These are phyloP conservation scores for Chlorella sorokiniana DNA, from an alignment of 139 green algal genomes.

Conservation along the genomic window DNA sequence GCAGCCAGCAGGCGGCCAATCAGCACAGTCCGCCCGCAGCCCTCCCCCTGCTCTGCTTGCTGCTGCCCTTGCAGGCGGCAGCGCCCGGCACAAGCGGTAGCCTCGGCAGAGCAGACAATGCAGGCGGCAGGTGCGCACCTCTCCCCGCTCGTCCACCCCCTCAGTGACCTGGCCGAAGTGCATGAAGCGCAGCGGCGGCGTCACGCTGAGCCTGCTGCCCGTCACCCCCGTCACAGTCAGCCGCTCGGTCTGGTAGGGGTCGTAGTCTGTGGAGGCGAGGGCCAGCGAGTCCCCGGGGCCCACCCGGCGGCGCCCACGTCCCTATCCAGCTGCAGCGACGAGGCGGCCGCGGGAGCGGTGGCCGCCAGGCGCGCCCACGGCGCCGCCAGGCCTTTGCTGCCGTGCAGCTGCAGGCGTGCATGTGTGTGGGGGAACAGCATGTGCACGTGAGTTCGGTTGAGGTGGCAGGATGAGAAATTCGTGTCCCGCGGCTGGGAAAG, in stretches of 20 bases:
- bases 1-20: too few relatives aligned
- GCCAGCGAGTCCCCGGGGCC: not conserved
- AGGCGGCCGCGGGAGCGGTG: not conserved
- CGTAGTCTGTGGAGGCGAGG: not conserved
- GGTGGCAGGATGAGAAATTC: too few relatives aligned
- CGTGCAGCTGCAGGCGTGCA: conserved; percentile 8
- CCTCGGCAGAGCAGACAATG: too few relatives aligned
- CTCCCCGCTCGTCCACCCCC: not conserved
- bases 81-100: too few relatives aligned
- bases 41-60: too few relatives aligned
- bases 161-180: conserved; percentile 3
- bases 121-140: too few relatives aligned
- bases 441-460: too few relatives aligned
- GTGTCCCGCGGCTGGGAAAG: too few relatives aligned
- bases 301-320: not conserved
- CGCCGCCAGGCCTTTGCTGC: not conserved
- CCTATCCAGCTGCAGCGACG: not conserved
- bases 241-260: conserved; percentile 13
- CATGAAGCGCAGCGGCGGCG: not conserved
- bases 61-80: too few relatives aligned
- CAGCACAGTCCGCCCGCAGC: too few relatives aligned
- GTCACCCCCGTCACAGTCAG: not conserved
- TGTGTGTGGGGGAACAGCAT: too few relatives aligned
- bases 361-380: conserved; percentile 11
- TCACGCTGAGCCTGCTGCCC: not conserved